Conservation (phyloP, 768 basidiomycete genomes). For the Russula brevipes region DNA sequence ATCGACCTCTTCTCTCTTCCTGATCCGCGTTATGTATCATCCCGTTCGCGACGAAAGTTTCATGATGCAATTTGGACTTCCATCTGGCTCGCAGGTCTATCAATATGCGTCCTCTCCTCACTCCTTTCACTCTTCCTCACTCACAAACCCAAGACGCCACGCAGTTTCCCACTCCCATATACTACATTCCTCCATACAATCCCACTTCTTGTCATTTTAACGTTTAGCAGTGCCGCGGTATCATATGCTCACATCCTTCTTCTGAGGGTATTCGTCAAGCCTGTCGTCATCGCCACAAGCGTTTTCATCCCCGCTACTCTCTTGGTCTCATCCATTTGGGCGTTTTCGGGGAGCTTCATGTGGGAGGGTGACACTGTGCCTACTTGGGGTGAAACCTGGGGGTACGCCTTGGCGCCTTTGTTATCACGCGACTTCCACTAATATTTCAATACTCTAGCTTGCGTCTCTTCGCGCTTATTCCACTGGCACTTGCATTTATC, state of each 20-base stretch:
- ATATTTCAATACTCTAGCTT: conserved; percentile 40
- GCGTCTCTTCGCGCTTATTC: conserved; percentile 71
- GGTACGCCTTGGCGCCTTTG: conserved; percentile 43
- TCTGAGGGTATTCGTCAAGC: conserved; percentile 74
- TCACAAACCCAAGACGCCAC: conserved; percentile 35
- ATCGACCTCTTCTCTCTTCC: conserved; percentile 72
- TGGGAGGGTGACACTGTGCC: conserved; percentile 50
- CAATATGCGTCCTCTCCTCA: conserved; percentile 56
- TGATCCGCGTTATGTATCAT: conserved; percentile 62
- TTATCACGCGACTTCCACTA: background rate
- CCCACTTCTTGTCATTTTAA: conserved; percentile 68
- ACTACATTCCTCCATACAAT: conserved; percentile 71
- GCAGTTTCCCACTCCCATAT: conserved; percentile 58
- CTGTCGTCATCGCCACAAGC: conserved; percentile 73
- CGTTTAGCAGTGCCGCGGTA: conserved; percentile 60
- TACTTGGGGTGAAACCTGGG: conserved; percentile 79
- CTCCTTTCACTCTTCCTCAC: conserved; percentile 61
- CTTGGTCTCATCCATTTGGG: conserved; percentile 72
- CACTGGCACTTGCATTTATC: conserved; percentile 60
- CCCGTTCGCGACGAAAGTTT: conserved; percentile 57
- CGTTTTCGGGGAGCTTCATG: conserved; percentile 75
- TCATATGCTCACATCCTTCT: conserved; percentile 74
- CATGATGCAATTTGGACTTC: conserved; percentile 71
- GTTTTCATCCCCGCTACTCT: conserved; percentile 71
- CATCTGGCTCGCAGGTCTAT: conserved; percentile 55